phyloP scores from a whole-genome alignment of 306 rosid species.

The Medicago ruthenica region DNA sequence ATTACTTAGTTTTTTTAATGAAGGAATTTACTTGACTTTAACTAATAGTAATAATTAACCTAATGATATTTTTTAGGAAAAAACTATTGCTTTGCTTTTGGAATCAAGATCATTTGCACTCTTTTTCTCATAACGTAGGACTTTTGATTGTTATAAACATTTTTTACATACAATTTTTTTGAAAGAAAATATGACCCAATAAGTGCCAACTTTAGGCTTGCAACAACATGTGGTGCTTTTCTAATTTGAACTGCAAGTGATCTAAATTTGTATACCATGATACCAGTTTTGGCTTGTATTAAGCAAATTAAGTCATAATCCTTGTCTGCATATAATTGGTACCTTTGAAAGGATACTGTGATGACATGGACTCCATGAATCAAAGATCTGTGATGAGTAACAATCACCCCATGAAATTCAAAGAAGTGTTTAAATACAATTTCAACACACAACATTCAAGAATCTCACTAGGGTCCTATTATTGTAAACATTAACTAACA shows the following conservation, averaged over 20 bases:
- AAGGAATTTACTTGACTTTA: not conserved
- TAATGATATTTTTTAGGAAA: not conserved
- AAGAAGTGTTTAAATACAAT: not conserved
- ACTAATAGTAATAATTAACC: conserved; percentile 1
- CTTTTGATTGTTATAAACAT: not conserved
- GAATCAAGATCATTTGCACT: not conserved
- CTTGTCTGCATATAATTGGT: not conserved
- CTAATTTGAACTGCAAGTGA: not conserved
- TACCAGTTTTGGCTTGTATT: not conserved
- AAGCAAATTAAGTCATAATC: not conserved
- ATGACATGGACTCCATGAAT: not conserved
- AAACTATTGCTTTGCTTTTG: not conserved
- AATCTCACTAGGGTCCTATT: not conserved
- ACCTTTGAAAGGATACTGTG: not conserved
- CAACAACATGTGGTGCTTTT: not conserved
- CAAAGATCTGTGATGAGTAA: conserved; percentile 16
- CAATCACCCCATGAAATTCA: conserved; percentile 11
- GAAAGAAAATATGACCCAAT: not conserved
- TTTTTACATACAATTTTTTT: not conserved
- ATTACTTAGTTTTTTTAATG: not conserved
- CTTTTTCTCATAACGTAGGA: not conserved
- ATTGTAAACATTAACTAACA: conserved; percentile 24
- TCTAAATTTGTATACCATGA: not conserved
- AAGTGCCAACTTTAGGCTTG: not conserved
- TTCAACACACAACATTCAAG: not conserved